Conservation (phyloP, 768 basidiomycete genomes). For the Auriscalpium vulgare region DNA sequence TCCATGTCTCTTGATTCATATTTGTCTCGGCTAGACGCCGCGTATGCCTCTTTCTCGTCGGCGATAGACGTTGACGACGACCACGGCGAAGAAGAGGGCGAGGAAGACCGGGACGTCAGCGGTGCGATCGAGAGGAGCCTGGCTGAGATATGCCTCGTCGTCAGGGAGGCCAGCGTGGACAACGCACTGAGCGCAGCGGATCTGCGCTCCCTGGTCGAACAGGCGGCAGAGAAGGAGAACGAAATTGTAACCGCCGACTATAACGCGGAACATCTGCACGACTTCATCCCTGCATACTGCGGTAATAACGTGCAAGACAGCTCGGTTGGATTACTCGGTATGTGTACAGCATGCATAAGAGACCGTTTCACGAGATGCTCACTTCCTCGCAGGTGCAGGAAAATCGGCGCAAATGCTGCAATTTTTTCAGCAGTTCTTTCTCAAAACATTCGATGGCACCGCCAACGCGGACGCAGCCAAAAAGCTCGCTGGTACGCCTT, state of each 20-base stretch:
- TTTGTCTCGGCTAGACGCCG: too few relatives aligned
- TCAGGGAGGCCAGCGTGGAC: neutral
- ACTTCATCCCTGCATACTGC: neutral
- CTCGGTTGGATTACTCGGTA: too few relatives aligned
- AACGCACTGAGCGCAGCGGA: neutral
- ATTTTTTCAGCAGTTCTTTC: too few relatives aligned
- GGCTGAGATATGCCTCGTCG: neutral
- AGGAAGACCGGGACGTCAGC: neutral
- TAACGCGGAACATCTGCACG: neutral
- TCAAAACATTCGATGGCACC: too few relatives aligned
- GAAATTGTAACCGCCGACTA: neutral
- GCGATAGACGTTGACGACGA: neutral
- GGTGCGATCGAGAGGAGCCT: neutral
- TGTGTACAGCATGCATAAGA: too few relatives aligned
- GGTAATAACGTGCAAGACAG: neutral
- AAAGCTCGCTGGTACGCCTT: too few relatives aligned
- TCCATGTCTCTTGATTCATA: too few relatives aligned
- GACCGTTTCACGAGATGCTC: too few relatives aligned
- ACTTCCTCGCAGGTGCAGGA: too few relatives aligned
- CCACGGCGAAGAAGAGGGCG: neutral
- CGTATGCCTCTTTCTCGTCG: too few relatives aligned
- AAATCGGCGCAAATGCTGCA: too few relatives aligned
- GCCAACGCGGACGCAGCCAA: too few relatives aligned
- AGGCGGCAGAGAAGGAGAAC: neutral
- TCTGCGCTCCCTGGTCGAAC: neutral